Percentiles rank a stretch among this genome's conserved stretches.
Evolutionary conservation across 2,329 filamentous ascomycete genomes (phyloP).

Genomic region (Sordariomycetes sp.): DNA sequence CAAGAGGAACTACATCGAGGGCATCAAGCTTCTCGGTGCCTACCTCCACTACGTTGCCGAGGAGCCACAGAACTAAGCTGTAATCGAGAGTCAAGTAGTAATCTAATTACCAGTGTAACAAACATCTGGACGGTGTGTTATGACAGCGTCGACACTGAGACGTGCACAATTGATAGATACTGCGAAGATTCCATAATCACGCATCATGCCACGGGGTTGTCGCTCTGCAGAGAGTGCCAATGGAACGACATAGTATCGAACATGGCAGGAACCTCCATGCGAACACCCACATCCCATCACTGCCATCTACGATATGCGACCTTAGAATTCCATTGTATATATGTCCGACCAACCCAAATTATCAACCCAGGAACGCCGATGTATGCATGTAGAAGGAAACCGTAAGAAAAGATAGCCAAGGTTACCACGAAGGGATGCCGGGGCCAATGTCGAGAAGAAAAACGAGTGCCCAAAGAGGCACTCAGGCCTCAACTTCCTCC

Average conservation of each 20-base stretch:
- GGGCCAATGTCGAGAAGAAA: too few species aligned
- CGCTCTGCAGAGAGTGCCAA: too few species aligned
- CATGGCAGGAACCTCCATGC: too few species aligned
- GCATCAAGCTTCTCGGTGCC: slow-evolving; percentile 86
- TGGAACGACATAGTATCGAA: too few species aligned
- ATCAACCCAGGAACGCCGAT: too few species aligned
- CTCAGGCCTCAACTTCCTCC: neutral
- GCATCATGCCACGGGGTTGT: too few species aligned
- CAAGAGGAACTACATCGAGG: slow-evolving; percentile 94
- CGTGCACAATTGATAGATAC: neutral
- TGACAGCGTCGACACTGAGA: neutral
- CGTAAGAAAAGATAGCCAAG: neutral
- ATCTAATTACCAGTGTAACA: neutral
- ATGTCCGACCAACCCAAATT: too few species aligned
- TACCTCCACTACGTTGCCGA: slow-evolving; percentile 95
- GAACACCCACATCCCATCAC: too few species aligned
- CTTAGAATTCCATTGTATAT: too few species aligned
- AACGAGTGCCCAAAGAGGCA: neutral
- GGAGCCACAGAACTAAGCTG: slow-evolving; percentile 46
- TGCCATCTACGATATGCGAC: too few species aligned
- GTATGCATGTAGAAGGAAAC: neutral
- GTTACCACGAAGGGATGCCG: neutral
- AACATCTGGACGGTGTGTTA: neutral
- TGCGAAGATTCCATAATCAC: too few species aligned
- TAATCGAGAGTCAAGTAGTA: neutral